Evolutionary conservation across 305 asterid species (phyloP).

Genomic region (Ruellia speciosa): DNA sequence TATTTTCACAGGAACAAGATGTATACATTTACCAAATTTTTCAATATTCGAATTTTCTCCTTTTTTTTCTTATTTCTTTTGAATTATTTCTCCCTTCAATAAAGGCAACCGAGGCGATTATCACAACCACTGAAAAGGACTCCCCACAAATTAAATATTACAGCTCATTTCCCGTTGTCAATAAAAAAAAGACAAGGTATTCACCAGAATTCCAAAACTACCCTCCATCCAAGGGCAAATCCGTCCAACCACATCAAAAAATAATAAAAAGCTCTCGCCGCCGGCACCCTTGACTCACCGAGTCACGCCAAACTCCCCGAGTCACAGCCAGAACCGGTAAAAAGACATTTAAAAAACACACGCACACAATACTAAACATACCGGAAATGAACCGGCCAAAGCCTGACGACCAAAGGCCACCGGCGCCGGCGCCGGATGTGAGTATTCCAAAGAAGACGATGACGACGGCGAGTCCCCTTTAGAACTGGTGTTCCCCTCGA

Average conservation of each 20-base stretch:
- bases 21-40: too few relatives aligned
- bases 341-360: not conserved
- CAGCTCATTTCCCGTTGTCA: conserved; percentile 41
- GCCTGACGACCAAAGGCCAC: conserved; percentile 17
- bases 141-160: conserved; percentile 10
- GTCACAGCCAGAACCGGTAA: conserved; percentile 24
- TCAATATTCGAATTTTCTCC: too few relatives aligned
- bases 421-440: conserved; percentile 12
- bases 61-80: too few relatives aligned
- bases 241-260: not conserved
- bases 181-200: too few relatives aligned
- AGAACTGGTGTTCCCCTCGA: not conserved
- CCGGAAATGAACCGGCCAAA: conserved; percentile 36
- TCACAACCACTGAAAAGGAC: too few relatives aligned
- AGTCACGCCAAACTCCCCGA: conserved; percentile 31
- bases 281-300: not conserved
- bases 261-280: not conserved
- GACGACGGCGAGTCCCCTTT: too few relatives aligned
- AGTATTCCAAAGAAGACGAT: too few relatives aligned
- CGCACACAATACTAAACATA: conserved; percentile 35
- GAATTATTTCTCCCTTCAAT: too few relatives aligned
- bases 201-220: not conserved
- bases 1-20: too few relatives aligned
- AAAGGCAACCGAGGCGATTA: too few relatives aligned
- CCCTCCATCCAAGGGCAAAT: not conserved